Evolutionary conservation across 164 flowering plant genomes (phyloP).

Genomic region (Vitis amurensis): DNA sequence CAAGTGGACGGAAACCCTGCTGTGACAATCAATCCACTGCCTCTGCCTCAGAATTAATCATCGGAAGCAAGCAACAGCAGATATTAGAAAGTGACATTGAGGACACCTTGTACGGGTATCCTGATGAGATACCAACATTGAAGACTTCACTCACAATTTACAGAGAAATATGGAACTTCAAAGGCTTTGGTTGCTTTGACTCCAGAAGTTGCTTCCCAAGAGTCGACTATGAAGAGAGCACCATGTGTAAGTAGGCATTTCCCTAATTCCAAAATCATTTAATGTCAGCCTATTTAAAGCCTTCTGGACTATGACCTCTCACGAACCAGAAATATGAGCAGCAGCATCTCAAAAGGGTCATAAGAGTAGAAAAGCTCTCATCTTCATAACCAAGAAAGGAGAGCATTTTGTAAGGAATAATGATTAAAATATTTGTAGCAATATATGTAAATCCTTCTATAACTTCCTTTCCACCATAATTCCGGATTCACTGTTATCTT

Average conservation of each 20-base stretch:
- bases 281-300: too few species aligned
- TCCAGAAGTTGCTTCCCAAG: slow-evolving; percentile 52
- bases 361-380: too few species aligned
- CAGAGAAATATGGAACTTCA: slow-evolving; percentile 66
- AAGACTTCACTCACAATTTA: slow-evolving; percentile 64
- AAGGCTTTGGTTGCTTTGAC: slow-evolving; percentile 52
- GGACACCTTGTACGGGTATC: slow-evolving; percentile 59
- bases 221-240: slow-evolving; percentile 25
- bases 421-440: background rate
- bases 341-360: too few species aligned
- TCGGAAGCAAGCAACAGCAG: slow-evolving; percentile 51
- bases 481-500: slow-evolving; percentile 88
- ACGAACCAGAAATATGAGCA: too few species aligned
- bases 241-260: slow-evolving; percentile 43
- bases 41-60: slow-evolving; percentile 15
- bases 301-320: too few species aligned
- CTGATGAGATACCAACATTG: slow-evolving; percentile 84
- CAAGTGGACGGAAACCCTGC: slow-evolving; percentile 19
- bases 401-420: too few species aligned
- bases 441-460: slow-evolving; percentile 2
- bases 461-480: slow-evolving; percentile 21
- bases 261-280: background rate
- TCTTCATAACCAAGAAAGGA: too few species aligned
- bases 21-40: slow-evolving; percentile 3
- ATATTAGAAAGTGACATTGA: slow-evolving; percentile 61